Evolutionary conservation across 1,139 yeast genomes (phyloP), one percentile per base, ranked within the genome.

Genomic region (Lodderomyces oxycetoniae): DNA sequence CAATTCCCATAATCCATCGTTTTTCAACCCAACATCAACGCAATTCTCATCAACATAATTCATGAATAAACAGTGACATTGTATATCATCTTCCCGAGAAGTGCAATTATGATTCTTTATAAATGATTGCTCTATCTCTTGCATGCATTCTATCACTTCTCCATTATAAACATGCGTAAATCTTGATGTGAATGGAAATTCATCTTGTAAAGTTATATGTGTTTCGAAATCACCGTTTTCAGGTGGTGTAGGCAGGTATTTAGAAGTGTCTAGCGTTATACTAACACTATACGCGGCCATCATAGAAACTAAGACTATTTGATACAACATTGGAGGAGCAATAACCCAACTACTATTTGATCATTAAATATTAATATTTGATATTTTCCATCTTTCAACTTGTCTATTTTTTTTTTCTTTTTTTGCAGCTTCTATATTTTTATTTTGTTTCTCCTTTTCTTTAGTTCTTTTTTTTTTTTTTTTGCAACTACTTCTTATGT

Each of bases 121-220:
- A 10, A 30, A 14, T 29, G 24, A 8, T 34, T 27, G 7, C 21
- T 23, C 32, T 32, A 37, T 7, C 25, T 31, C 14, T 30, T 34
- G 20, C 38, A 40, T 32, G 22, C 43, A 40, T 28, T 34, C 36
- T n/a, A 34, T 21, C n/a, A 30, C 17, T 19, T 32, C 33, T 15
- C 16, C 33, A 14, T 28, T 34, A 22, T 35, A 33, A 6, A 36
- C 17, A 17, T 35, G 30, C 1, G 26, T 15, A 15, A 33, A 40
- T 17, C 20, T 26, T n/a, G 26, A 12, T 9, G 41, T 35, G 25
- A 33, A 35, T 1, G 41, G 41, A 31, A 22, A 27, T 11, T 23
- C n/a, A n/a, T n/a, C n/a, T n/a, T n/a, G n/a, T n/a, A n/a, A n/a
- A n/a, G n/a, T n/a, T n/a, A n/a, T n/a, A n/a, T n/a, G n/a, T n/a